Conservation (phyloP, 352 stramenopile species). For the Globisporangium perplexum region DNA sequence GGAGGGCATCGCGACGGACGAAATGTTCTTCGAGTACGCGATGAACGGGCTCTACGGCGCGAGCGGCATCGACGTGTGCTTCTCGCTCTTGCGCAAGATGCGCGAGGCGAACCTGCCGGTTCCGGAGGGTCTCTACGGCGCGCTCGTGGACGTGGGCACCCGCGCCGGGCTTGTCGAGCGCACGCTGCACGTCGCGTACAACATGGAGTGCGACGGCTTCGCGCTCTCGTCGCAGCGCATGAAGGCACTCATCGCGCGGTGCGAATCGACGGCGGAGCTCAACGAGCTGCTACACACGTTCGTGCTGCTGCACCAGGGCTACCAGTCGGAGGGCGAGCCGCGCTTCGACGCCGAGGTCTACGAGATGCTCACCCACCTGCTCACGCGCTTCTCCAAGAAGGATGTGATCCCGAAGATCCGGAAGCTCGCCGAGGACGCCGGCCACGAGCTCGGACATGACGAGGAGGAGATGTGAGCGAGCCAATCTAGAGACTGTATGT, state of each 20-base stretch:
- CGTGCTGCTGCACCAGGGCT: constrained; percentile 54
- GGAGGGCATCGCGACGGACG: constrained; percentile 31
- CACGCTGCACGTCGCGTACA: constrained; percentile 69
- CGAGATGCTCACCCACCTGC: constrained; percentile 39
- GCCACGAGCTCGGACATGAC: constrained; percentile 12
- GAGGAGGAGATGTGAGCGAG: neutral
- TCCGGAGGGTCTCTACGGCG: constrained; percentile 49
- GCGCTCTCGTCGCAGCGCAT: constrained; percentile 41
- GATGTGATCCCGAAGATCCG: constrained; percentile 37
- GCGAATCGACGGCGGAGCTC: constrained; percentile 40
- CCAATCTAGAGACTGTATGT: neutral
- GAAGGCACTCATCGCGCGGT: constrained; percentile 38
- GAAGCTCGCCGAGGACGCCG: constrained; percentile 21
- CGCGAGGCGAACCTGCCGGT: constrained; percentile 32
- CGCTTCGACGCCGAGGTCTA: constrained; percentile 56
- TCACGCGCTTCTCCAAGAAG: constrained; percentile 40
- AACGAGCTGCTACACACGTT: constrained; percentile 57
- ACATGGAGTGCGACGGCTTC: constrained; percentile 82
- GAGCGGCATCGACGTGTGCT: constrained; percentile 69
- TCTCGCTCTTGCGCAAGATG: constrained; percentile 54
- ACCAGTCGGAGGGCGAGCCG: constrained; percentile 15
- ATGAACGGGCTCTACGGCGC: constrained; percentile 49
- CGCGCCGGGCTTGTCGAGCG: constrained; percentile 52
- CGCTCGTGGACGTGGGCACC: constrained; percentile 57
- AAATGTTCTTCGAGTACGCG: constrained; percentile 59